These are phyloP conservation scores for Monosporozyma unispora DNA, from an alignment of 805 yeast genomes.

Conservation along the genomic window DNA sequence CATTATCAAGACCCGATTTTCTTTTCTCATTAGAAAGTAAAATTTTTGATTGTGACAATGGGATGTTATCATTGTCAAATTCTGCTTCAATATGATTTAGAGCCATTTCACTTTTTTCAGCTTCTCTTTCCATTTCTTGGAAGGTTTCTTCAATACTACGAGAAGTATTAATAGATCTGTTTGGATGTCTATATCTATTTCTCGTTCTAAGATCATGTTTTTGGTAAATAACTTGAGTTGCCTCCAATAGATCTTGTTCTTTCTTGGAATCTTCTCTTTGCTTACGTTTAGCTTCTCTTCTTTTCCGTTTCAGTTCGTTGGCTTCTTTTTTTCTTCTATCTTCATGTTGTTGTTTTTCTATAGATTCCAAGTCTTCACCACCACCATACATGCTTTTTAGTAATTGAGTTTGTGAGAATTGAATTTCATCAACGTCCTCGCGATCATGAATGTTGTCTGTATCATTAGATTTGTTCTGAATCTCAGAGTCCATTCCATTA, in stretches of 20 bases:
- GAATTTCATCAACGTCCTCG: background rate
- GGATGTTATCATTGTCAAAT: background rate
- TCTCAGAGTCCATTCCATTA: background rate
- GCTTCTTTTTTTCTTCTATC: background rate
- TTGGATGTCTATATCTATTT: background rate
- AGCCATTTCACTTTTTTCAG: background rate
- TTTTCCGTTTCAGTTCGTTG: background rate
- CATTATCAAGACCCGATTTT: background rate
- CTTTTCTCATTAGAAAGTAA: background rate
- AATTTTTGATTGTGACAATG: background rate
- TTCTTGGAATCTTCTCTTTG: background rate
- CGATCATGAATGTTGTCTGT: background rate
- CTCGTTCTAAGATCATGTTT: background rate
- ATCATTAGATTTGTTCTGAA: background rate
- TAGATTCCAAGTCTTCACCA: conserved; percentile 13
- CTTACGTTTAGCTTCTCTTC: background rate
- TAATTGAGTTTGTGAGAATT: conserved; percentile 7
- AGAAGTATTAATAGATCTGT: background rate
- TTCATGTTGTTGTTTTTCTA: background rate
- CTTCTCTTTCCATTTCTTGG: background rate
- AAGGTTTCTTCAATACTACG: background rate
- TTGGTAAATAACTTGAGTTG: conserved; percentile 1
- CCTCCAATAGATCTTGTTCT: background rate
- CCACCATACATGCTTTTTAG: conserved; percentile 20
- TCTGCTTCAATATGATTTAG: background rate